Evolutionary conservation across 768 basidiomycete genomes (phyloP).

Genomic region (Phlebiopsis gigantea): DNA sequence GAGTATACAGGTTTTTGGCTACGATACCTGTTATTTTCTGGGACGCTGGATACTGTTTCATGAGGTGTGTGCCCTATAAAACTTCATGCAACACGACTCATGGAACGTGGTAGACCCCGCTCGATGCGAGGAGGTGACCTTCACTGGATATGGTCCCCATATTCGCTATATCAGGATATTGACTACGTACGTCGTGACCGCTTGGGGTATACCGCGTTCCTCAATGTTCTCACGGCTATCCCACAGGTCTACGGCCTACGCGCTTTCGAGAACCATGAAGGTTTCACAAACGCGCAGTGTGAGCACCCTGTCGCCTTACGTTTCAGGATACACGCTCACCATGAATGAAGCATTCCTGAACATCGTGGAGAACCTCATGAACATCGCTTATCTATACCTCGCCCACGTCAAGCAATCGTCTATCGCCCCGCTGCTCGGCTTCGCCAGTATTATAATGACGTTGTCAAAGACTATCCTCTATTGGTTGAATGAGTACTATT

Average conservation of each 20-base stretch:
- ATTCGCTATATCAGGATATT: constrained; percentile 71
- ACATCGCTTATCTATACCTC: constrained; percentile 70
- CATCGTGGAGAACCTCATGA: constrained; percentile 71
- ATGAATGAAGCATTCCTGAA: constrained; percentile 61
- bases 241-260: constrained; percentile 67
- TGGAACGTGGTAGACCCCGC: constrained; percentile 51
- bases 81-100: background rate
- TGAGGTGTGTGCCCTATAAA: constrained; percentile 46
- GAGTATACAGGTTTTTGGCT: constrained; percentile 49
- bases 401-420: constrained; percentile 59
- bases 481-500: constrained; percentile 74
- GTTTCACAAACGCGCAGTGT: constrained; percentile 88
- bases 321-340: background rate
- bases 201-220: background rate
- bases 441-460: constrained; percentile 71
- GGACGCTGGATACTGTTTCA: constrained; percentile 80
- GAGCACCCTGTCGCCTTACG: constrained; percentile 18
- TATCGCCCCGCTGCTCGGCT: constrained; percentile 69
- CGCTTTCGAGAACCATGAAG: constrained; percentile 58
- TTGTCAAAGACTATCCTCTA: constrained; percentile 85
- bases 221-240: constrained; percentile 1
- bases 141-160: constrained; percentile 90
- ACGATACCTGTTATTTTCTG: constrained; percentile 63
- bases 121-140: constrained; percentile 86
- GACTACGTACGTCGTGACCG: constrained; percentile 30